A percentile compares a stretch with the other conserved stretches of the same genome.
These are phyloP conservation scores for Suillus paluster DNA, from an alignment of 768 basidiomycete species.

Conservation along the genomic window DNA sequence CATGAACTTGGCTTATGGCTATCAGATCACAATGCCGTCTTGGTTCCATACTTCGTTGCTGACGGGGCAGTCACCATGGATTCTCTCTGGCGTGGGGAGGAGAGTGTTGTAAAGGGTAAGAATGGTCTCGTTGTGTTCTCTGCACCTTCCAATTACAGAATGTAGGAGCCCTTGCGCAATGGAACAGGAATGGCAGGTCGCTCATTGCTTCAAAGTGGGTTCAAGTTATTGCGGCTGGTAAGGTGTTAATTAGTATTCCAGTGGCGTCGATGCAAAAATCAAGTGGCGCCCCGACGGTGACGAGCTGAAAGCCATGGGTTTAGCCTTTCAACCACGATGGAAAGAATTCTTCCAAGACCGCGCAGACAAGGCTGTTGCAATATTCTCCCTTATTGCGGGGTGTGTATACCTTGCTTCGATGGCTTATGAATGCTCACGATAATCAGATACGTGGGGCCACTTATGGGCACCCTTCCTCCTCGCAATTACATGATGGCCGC, in stretches of 20 bases:
- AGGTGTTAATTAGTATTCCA: constrained; percentile 21
- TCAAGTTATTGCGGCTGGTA: not conserved
- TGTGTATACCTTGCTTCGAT: constrained; percentile 18
- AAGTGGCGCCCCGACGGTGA: constrained; percentile 55
- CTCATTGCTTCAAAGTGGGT: constrained; percentile 59
- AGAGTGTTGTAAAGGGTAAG: constrained; percentile 46
- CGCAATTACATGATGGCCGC: constrained; percentile 33
- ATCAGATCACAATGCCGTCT: constrained; percentile 36
- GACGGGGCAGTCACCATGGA: constrained; percentile 56
- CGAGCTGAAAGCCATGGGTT: constrained; percentile 54
- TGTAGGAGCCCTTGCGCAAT: constrained; percentile 38
- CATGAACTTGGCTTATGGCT: not conserved
- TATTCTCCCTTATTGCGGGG: constrained; percentile 48
- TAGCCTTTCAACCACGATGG: constrained; percentile 56
- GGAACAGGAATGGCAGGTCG: constrained; percentile 47
- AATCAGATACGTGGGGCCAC: constrained; percentile 30
- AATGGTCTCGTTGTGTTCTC: constrained; percentile 12
- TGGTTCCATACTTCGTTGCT: constrained; percentile 42
- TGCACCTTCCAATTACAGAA: constrained; percentile 12
- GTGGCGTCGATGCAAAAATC: constrained; percentile 58
- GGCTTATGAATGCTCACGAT: not conserved
- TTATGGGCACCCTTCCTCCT: constrained; percentile 9
- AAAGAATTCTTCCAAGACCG: constrained; percentile 48
- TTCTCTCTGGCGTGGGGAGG: constrained; percentile 44
- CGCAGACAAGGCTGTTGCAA: constrained; percentile 60